Conservation (phyloP, 768 basidiomycete species). For the Pleurotus ostreatus region DNA sequence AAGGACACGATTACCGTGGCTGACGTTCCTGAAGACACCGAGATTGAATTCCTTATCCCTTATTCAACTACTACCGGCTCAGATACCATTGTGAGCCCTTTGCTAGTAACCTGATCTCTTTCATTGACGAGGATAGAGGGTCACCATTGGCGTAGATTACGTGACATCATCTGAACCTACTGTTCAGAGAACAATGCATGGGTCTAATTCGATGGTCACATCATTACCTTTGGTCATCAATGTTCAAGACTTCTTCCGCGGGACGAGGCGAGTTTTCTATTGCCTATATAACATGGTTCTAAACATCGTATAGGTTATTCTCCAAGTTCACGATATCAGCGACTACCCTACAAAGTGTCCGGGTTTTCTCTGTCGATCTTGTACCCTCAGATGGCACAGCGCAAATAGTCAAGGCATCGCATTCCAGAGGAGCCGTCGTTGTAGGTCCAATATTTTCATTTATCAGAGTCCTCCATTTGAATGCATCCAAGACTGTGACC, state of each 20-base stretch:
- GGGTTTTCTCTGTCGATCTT: conserved; percentile 60
- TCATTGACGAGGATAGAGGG: conserved; percentile 45
- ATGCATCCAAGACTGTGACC: conserved; percentile 57
- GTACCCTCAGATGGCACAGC: conserved; percentile 43
- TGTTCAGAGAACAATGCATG: conserved; percentile 48
- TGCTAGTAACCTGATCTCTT: neutral
- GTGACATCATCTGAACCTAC: conserved; percentile 49
- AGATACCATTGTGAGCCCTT: conserved; percentile 51
- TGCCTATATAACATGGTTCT: no score
- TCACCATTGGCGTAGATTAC: conserved; percentile 67
- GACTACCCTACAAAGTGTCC: conserved; percentile 74
- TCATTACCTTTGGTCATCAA: conserved; percentile 86
- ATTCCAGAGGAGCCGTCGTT: conserved; percentile 41
- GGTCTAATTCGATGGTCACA: conserved; percentile 55
- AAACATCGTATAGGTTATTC: conserved; percentile 54
- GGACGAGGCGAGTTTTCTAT: conserved; percentile 53
- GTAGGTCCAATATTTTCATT: conserved; percentile 29
- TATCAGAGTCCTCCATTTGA: conserved; percentile 4
- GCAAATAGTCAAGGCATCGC: conserved; percentile 45
- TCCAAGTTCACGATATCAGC: conserved; percentile 90
- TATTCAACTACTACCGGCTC: conserved; percentile 64
- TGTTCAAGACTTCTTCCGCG: conserved; percentile 95
- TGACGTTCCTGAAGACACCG: conserved; percentile 43
- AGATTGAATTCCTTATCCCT: conserved; percentile 51
- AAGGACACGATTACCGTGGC: conserved; percentile 38